Evolutionary conservation across 2,329 filamentous ascomycete genomes (phyloP).

Genomic region (Chaetomium globosum): DNA sequence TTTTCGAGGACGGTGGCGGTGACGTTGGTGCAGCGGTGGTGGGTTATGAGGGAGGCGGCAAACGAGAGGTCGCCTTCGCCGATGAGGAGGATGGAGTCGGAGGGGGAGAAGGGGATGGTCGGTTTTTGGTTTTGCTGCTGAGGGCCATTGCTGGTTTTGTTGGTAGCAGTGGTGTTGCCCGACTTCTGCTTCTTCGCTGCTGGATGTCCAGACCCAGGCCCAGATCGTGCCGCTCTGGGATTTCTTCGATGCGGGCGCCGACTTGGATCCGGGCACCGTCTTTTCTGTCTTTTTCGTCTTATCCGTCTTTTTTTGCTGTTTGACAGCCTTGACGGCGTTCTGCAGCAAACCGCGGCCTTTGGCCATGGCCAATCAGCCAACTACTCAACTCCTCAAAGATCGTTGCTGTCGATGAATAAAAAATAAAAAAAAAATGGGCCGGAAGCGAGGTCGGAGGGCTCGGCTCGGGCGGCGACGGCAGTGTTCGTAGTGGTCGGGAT

Average conservation of each 20-base stretch:
- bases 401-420: background rate
- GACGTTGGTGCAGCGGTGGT: constrained; percentile 67
- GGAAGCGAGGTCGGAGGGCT: constrained; percentile 18
- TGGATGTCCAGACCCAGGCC: constrained; percentile 18
- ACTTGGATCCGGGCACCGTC: constrained; percentile 1
- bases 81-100: constrained; percentile 72
- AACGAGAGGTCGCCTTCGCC: constrained; percentile 85
- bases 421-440: background rate
- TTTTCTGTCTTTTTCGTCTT: background rate
- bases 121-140: constrained; percentile 27
- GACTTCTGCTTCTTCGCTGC: constrained; percentile 31
- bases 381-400: background rate
- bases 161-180: background rate
- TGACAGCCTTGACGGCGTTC: constrained; percentile 34
- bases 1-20: constrained; percentile 71
- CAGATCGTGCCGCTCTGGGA: background rate
- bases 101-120: constrained; percentile 65
- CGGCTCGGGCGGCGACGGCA: constrained; percentile 23
- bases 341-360: constrained; percentile 32
- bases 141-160: constrained; percentile 5
- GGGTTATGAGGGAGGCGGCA: constrained; percentile 64
- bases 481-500: constrained; percentile 14
- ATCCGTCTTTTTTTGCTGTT: constrained; percentile 28
- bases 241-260: constrained; percentile 12
- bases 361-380: constrained; percentile 21